phyloP scores from a whole-genome alignment of 768 basidiomycete species.

The Phylloporus sp. region DNA sequence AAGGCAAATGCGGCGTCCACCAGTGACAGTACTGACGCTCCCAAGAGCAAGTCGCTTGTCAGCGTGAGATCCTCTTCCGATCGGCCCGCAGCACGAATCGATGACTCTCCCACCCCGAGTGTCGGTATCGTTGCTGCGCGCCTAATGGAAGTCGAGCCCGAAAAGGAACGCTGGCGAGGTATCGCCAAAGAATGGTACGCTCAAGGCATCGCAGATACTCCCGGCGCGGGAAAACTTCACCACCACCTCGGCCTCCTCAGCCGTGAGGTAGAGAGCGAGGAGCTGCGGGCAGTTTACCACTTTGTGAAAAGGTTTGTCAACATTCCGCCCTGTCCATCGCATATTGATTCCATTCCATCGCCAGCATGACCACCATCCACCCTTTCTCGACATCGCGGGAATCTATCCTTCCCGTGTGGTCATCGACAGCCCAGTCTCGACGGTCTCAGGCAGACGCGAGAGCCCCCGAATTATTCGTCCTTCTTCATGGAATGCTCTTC shows the following conservation, averaged over 20 bases:
- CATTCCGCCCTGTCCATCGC: background rate
- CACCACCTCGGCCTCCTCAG: conserved; percentile 90
- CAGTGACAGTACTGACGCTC: conserved; percentile 17
- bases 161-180: conserved; percentile 87
- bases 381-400: conserved; percentile 87
- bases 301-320: conserved; percentile 82
- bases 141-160: conserved; percentile 80
- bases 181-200: conserved; percentile 94
- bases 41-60: conserved; percentile 37
- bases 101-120: conserved; percentile 66
- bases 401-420: conserved; percentile 87
- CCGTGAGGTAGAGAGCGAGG: conserved; percentile 78
- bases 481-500: conserved; percentile 96
- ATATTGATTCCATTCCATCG: conserved; percentile 7
- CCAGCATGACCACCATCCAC: conserved; percentile 87
- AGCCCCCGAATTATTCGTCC: conserved; percentile 78
- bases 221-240: conserved; percentile 92
- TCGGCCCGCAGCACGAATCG: conserved; percentile 50
- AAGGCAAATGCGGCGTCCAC: conserved; percentile 37
- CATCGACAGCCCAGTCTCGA: conserved; percentile 54
- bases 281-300: conserved; percentile 85
- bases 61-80: conserved; percentile 38
- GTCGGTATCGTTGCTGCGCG: conserved; percentile 84
- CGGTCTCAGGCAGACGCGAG: conserved; percentile 74
- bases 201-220: conserved; percentile 79